phyloP scores from a whole-genome alignment of 768 basidiomycete species.

The Kwoniella dendrophila region DNA sequence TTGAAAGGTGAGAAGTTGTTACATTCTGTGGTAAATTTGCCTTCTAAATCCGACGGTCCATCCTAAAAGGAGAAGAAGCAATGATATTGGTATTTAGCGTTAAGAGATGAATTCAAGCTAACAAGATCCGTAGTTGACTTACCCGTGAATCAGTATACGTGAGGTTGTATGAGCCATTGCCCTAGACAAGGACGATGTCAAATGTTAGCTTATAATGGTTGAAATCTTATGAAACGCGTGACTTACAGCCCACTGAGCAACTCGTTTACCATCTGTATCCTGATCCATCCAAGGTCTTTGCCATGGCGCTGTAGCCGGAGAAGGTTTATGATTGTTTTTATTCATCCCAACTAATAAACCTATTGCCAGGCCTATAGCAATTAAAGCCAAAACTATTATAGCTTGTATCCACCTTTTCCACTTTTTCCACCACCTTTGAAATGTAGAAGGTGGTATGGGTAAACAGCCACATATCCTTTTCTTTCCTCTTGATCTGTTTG shows the following conservation, averaged over 20 bases:
- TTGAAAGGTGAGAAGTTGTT: slow-evolving; percentile 42
- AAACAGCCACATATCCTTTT: slow-evolving; percentile 5
- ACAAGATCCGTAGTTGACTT: slow-evolving; percentile 15
- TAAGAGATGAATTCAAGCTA: too few species aligned
- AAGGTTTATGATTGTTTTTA: not conserved
- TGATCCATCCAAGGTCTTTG: slow-evolving; percentile 31
- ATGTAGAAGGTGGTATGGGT: slow-evolving; percentile 3
- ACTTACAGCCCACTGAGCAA: slow-evolving; percentile 29
- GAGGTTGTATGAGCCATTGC: slow-evolving; percentile 22
- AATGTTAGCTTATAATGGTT: slow-evolving; percentile 1
- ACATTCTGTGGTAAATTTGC: slow-evolving; percentile 38
- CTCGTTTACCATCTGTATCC: slow-evolving; percentile 26
- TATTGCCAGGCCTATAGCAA: slow-evolving; percentile 38
- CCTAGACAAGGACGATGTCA: slow-evolving; percentile 2
- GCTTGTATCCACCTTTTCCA: slow-evolving; percentile 39
- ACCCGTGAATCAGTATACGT: slow-evolving; percentile 40
- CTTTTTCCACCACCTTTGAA: slow-evolving; percentile 29
- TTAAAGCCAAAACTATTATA: slow-evolving; percentile 21
- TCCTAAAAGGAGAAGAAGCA: slow-evolving; percentile 28
- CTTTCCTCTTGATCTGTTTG: not conserved
- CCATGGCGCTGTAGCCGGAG: slow-evolving; percentile 1
- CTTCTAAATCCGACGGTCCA: slow-evolving; percentile 40
- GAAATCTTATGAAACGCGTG: slow-evolving; percentile 4
- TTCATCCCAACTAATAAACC: slow-evolving; percentile 40
- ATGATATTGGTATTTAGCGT: not conserved